Conservation (phyloP, 179 eudicot species). For the Beta corolliflora region DNA sequence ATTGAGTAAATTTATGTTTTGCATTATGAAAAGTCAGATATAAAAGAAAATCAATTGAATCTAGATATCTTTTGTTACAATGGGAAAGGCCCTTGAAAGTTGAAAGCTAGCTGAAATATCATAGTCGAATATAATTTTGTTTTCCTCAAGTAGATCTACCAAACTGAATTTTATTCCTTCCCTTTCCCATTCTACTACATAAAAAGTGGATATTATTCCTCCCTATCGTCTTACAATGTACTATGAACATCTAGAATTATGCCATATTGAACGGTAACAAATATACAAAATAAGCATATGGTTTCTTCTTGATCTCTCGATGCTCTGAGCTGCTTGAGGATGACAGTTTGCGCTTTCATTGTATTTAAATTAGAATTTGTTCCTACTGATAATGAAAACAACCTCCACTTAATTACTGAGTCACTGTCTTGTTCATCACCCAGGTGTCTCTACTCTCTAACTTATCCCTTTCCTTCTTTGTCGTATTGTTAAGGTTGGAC, state of each 20-base stretch:
- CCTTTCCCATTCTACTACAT: background rate
- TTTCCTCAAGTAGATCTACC: conserved; percentile 1
- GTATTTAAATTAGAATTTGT: background rate
- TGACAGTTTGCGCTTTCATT: background rate
- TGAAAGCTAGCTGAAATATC: background rate
- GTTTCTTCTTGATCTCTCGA: background rate
- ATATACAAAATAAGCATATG: background rate
- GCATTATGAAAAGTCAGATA: background rate
- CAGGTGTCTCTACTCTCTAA: background rate
- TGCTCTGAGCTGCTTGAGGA: conserved; percentile 3
- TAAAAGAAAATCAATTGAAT: background rate
- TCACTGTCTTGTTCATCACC: background rate
- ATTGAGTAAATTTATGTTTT: too few relatives aligned
- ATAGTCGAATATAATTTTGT: conserved; percentile 18
- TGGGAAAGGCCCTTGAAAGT: background rate
- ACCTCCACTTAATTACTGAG: background rate
- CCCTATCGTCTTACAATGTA: background rate
- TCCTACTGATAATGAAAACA: background rate
- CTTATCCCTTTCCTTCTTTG: background rate
- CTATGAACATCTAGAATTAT: background rate
- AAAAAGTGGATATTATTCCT: conserved; percentile 8
- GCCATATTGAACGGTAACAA: background rate
- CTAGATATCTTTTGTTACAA: background rate
- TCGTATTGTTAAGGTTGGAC: background rate
- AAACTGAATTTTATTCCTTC: background rate